Conservation (phyloP, 2,329 filamentous ascomycete species). For the Paecilomyces formosus region DNA sequence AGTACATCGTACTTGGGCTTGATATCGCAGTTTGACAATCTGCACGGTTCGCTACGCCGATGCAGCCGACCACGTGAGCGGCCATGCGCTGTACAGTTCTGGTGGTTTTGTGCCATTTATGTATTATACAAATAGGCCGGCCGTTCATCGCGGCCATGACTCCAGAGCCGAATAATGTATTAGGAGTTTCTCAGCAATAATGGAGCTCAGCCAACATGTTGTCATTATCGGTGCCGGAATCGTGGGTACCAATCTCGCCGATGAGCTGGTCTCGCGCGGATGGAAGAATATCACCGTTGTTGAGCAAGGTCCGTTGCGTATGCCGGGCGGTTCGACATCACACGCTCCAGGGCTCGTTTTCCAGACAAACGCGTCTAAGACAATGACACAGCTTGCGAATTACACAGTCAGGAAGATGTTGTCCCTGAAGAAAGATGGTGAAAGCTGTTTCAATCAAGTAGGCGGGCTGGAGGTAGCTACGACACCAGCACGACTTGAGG, state of each 20-base stretch:
- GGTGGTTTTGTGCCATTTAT: too few species aligned
- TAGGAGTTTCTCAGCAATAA: constrained; percentile 6
- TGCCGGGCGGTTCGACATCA: constrained; percentile 60
- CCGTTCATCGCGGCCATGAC: too few species aligned
- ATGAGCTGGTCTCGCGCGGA: constrained; percentile 56
- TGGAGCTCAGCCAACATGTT: constrained; percentile 38
- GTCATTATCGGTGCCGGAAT: constrained; percentile 59
- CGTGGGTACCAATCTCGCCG: constrained; percentile 56
- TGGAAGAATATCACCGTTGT: constrained; percentile 59
- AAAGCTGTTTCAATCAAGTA: constrained; percentile 43
- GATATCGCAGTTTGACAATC: too few species aligned
- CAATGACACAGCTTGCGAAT: too few species aligned
- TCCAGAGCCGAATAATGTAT: too few species aligned
- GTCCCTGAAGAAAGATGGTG: too few species aligned
- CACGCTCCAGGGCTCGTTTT: constrained; percentile 60
- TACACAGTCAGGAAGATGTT: too few species aligned
- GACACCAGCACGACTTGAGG: constrained; percentile 50
- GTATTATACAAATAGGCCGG: too few species aligned
- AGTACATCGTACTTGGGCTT: too few species aligned
- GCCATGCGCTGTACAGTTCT: too few species aligned
- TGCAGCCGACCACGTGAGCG: too few species aligned
- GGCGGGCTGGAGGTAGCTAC: constrained; percentile 58
- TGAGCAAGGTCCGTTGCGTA: constrained; percentile 55
- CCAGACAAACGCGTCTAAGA: constrained; percentile 46
- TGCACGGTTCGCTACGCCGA: too few species aligned